Evolutionary conservation across 768 basidiomycete genomes (phyloP), one percentile per base, ranked within the genome.

Genomic region (Coprinopsis sp.): DNA sequence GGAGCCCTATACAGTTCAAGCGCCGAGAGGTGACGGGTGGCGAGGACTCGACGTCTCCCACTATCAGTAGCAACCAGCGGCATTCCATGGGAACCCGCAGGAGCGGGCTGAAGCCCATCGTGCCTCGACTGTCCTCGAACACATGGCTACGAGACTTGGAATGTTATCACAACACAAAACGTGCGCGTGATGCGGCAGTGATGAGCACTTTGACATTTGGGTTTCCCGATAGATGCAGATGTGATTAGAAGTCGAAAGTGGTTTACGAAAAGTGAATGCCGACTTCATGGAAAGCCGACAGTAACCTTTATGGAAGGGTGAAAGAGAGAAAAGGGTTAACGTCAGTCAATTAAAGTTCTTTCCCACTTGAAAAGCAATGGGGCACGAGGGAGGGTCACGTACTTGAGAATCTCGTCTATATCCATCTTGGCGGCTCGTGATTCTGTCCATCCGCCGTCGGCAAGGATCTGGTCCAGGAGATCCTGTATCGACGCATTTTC

Each of bases 351-450:
- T n/a, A n/a, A 25, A 4, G 29, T 3, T 36, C 33, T 28, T 37
- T 3, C 29, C 28, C 8, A 31, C 12, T 29, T 41, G 23, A 34
- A 37, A 16, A 23, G 46, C 33, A 19, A 29, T 23, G 24, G 33
- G 22, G 33, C 45, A 8, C 8, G 12, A 37, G 25, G 24, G 12
- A 27, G 37, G 27, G 24, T 8, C 19, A 68, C 84, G 44, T 58
- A 91, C 91, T 87, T 92, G 29, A 97, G 70, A 19, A 97, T 71
- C 61, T 95, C 94, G 54, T 95, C 87, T 10, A 96, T 74, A 47
- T 86, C 81, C 92, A 98, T 94, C 65, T 97, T 97, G 2, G 91
- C 81, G 1, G 90, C 91, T 36, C 94, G 79, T 41, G 74, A 79
- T 42, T 94, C 87, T 16, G 80, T 76, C 57, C 81, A 84, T 1